Evolutionary conservation across 495 filamentous ascomycete species (phyloP), one percentile per base, ranked within the genome.

Genomic region (Trichocladium uniseriatum): DNA sequence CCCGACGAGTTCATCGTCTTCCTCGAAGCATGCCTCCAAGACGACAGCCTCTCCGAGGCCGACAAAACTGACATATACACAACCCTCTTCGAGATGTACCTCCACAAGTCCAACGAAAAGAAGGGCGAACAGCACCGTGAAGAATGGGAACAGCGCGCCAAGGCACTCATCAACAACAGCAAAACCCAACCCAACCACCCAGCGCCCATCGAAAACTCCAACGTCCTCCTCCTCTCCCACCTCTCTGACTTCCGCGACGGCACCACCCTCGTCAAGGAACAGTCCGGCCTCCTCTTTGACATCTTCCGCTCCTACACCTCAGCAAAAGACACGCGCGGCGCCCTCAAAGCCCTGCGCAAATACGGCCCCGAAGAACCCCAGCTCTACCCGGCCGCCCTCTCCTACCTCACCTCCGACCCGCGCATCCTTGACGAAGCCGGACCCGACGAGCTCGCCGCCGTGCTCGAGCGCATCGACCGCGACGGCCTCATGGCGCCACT

Each of bases 301-400:
- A 96, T 98, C 49, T 97, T 98, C 71, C 82, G 92, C 19, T 95
- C 92, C 0, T 96, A 95, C 63, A 96, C 91, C 5, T 83, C 89
- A 0, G 90, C 90, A 18, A 88, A 89, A 24, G 92, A 98, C 59
- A 97, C 92, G 1, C 74, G 77, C 8, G 92, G 92, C 32, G 89
- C 91, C 7, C 87, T 97, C 56, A 82, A 82, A 59, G 92, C 94
- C 0, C 70, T 98, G 37, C 78, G 78, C 39, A 94, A 92, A 65
- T 98, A 98, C 60, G 94, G 94, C 0, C 81, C 84, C 0, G 80
- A 91, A 45, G 92, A 96, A 57, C 92, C 94, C 0, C 85, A 94
- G 53, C 78, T 98, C 14, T 98, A 98, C 56, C 80, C 92, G 1
- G 89, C 92, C 6, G 92, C 92, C 0, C 73, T 98, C 29, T 81